Percentiles rank a stretch among this genome's conserved stretches.
These are phyloP conservation scores for Carallia pectinifolia DNA, from an alignment of 345 rosid genomes.

Conservation along the genomic window DNA sequence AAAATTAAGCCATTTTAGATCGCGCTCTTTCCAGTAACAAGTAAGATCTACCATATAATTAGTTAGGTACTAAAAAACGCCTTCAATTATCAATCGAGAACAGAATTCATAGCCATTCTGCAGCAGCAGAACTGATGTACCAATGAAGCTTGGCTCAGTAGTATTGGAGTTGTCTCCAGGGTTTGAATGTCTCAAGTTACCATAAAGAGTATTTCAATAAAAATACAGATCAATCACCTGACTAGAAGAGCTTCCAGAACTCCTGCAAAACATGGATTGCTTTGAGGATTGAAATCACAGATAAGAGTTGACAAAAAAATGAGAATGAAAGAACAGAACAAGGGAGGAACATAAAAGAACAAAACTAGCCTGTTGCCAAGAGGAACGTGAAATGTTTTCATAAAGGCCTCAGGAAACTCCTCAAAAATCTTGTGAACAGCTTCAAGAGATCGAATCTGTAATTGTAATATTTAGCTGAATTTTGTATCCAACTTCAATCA, in stretches of 20 bases:
- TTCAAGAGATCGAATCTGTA: slow-evolving; percentile 92
- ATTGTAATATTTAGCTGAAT: slow-evolving; percentile 6
- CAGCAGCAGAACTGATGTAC: no score
- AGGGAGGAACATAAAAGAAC: not conserved
- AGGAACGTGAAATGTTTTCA: slow-evolving; percentile 63
- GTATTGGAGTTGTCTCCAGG: not conserved
- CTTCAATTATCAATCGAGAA: no score
- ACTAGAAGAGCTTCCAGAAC: slow-evolving; percentile 34
- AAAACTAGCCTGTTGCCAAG: slow-evolving; percentile 47
- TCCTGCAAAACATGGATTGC: slow-evolving; percentile 46
- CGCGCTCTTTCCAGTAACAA: no score
- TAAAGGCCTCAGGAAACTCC: slow-evolving; percentile 87
- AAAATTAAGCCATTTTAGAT: no score
- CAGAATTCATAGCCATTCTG: no score
- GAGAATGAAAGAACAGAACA: not conserved
- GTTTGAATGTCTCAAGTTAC: not conserved
- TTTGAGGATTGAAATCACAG: slow-evolving; percentile 4
- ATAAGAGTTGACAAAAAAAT: not conserved
- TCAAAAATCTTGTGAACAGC: slow-evolving; percentile 79
- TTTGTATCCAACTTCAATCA: slow-evolving; percentile 8
- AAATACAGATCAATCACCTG: slow-evolving; percentile 41
- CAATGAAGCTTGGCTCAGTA: no score
- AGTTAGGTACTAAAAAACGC: no score
- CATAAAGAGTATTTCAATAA: not conserved
- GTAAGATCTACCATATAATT: no score